Percentiles rank a stretch among this genome's conserved stretches.
Conservation (phyloP, 1,284 basidiomycete species). For the Mycena sp. region DNA sequence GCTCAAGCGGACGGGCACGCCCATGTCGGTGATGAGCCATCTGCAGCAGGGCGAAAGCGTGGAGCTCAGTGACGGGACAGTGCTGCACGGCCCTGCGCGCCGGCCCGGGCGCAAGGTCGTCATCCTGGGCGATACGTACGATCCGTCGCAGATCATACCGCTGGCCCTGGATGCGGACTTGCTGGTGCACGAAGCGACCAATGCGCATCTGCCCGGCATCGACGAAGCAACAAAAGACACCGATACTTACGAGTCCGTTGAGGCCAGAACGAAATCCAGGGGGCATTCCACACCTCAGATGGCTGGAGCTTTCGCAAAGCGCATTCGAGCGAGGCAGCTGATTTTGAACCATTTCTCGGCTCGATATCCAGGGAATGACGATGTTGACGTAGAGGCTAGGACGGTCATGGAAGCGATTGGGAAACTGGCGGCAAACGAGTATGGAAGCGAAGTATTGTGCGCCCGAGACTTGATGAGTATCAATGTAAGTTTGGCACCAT, state of each 20-base stretch:
- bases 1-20: slow-evolving; percentile 75
- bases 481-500: no score
- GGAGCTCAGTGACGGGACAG: slow-evolving; percentile 79
- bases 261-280: slow-evolving; percentile 75
- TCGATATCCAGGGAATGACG: slow-evolving; percentile 65
- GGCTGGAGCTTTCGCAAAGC: slow-evolving; percentile 85
- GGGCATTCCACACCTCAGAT: slow-evolving; percentile 95
- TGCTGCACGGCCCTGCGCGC: slow-evolving; percentile 76
- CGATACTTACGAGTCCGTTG: slow-evolving; percentile 71
- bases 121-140: slow-evolving; percentile 84
- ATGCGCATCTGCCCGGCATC: slow-evolving; percentile 83
- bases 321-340: slow-evolving; percentile 71
- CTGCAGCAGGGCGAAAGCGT: slow-evolving; percentile 79
- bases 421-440: slow-evolving; percentile 61
- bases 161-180: slow-evolving; percentile 74
- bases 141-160: slow-evolving; percentile 71
- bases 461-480: no score
- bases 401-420: slow-evolving; percentile 70
- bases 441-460: no score
- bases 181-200: slow-evolving; percentile 90
- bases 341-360: slow-evolving; percentile 90
- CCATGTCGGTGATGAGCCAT: slow-evolving; percentile 74
- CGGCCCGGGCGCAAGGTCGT: slow-evolving; percentile 78
- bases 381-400: slow-evolving; percentile 56
- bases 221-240: slow-evolving; percentile 63